phyloP scores from a whole-genome alignment of 2,329 filamentous ascomycete genomes.

The Zasmidium angulare region DNA sequence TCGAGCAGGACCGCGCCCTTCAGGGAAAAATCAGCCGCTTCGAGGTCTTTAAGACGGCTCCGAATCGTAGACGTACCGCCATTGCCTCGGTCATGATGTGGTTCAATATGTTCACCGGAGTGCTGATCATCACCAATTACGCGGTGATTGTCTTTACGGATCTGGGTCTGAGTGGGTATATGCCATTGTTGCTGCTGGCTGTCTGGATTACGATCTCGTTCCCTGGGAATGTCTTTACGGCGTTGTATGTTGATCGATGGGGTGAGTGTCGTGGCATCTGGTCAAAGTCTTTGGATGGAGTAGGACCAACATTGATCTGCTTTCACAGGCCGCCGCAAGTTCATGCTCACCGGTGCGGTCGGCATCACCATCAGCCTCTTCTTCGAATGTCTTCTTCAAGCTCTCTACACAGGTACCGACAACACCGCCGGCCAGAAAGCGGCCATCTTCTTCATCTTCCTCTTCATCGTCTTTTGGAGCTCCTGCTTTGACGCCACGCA shows the following conservation, averaged over 20 bases:
- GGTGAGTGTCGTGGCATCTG: too few relatives aligned
- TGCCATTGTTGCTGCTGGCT: conserved; percentile 46
- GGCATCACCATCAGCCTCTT: conserved; percentile 46
- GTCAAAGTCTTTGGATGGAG: too few relatives aligned
- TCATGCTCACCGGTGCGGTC: conserved; percentile 44
- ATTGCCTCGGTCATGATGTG: conserved; percentile 44
- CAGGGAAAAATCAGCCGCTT: conserved; percentile 35
- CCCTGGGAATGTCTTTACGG: conserved; percentile 43
- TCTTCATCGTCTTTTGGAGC: conserved; percentile 43
- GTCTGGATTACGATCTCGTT: conserved; percentile 44
- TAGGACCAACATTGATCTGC: background rate
- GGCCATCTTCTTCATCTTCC: conserved; percentile 47
- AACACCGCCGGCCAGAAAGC: conserved; percentile 40
- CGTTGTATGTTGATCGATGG: conserved; percentile 42
- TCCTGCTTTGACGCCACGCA: conserved; percentile 50
- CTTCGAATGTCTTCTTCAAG: conserved; percentile 44
- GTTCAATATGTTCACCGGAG: conserved; percentile 29
- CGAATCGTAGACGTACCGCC: conserved; percentile 43
- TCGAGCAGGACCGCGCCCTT: conserved; percentile 41
- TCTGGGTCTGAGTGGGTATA: conserved; percentile 39
- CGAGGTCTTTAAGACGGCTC: conserved; percentile 43
- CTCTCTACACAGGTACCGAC: conserved; percentile 34
- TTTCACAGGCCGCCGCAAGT: conserved; percentile 35
- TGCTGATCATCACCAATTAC: conserved; percentile 38
- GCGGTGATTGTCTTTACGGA: conserved; percentile 40